Percentiles rank a stretch among this genome's conserved stretches.
Conservation (phyloP, 805 yeast species). For the Metschnikowia bowlesiae region DNA sequence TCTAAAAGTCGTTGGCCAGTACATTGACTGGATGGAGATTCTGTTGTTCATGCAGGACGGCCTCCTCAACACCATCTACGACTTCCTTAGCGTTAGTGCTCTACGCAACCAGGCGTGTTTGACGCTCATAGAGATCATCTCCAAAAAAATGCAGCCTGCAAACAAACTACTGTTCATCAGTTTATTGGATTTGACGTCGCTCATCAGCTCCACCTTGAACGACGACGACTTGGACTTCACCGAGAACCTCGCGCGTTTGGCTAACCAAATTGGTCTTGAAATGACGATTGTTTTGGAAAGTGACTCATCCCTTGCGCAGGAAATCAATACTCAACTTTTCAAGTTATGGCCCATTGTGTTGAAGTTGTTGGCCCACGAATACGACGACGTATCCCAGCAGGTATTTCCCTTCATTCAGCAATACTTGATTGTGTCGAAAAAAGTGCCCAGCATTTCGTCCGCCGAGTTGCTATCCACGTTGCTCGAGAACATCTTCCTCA, state of each 20-base stretch:
- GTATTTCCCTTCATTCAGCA: constrained; percentile 77
- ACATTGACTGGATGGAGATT: constrained; percentile 91
- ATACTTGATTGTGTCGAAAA: constrained; percentile 67
- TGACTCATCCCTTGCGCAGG: constrained; percentile 38
- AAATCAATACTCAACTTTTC: constrained; percentile 40
- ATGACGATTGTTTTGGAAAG: constrained; percentile 59
- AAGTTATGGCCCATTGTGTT: constrained; percentile 70
- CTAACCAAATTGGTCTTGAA: constrained; percentile 73
- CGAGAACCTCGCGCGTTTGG: constrained; percentile 70
- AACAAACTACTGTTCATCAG: constrained; percentile 66
- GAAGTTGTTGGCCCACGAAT: constrained; percentile 70
- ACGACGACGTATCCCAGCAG: constrained; percentile 82
- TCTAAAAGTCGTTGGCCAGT: constrained; percentile 70
- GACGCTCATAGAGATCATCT: constrained; percentile 58
- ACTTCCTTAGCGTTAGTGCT: constrained; percentile 45
- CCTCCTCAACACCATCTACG: constrained; percentile 54
- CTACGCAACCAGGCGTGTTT: constrained; percentile 56
- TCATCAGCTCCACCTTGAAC: constrained; percentile 39
- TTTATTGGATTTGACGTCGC: constrained; percentile 60
- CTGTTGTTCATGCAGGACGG: constrained; percentile 61
- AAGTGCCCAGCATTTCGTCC: constrained; percentile 33
- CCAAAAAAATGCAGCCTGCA: constrained; percentile 73
- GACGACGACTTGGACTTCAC: constrained; percentile 60
- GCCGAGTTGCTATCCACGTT: constrained; percentile 57
- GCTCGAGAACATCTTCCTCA: constrained; percentile 64